Evolutionary conservation across 148 eudicot genomes (phyloP).

Genomic region (Arctostaphylos glauca): DNA sequence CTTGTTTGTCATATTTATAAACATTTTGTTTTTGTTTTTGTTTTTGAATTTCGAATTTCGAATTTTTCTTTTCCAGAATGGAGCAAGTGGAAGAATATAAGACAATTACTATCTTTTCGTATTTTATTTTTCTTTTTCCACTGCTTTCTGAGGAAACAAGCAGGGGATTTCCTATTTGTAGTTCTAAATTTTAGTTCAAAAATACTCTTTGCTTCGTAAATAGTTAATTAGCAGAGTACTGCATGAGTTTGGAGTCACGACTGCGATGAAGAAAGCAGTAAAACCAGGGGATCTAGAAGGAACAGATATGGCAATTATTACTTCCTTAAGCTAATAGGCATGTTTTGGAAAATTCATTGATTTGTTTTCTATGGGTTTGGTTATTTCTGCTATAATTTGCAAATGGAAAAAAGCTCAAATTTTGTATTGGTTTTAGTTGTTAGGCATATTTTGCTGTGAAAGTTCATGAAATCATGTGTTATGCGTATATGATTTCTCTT

Average conservation of each 20-base stretch:
- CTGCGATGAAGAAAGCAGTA: neutral
- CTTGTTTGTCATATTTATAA: neutral
- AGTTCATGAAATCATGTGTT: neutral
- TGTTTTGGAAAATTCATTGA: neutral
- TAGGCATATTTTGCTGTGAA: neutral
- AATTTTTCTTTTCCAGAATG: too few relatives aligned
- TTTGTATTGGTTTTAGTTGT: neutral
- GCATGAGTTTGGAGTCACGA: neutral
- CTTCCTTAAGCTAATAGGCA: neutral
- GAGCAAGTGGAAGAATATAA: neutral
- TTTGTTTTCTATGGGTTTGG: neutral
- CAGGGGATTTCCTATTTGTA: neutral
- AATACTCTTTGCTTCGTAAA: neutral
- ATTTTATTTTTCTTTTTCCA: neutral
- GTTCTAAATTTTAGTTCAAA: neutral
- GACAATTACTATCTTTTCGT: neutral
- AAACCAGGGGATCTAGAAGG: neutral
- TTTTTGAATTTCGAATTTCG: too few relatives aligned
- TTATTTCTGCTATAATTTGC: neutral
- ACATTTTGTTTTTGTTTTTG: neutral
- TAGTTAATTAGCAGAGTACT: neutral
- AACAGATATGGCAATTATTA: neutral
- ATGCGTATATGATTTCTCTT: neutral
- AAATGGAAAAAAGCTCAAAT: neutral
- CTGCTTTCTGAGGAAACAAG: neutral